Conservation (phyloP, 257 asterid genomes). For the Solanum lignicaule region DNA sequence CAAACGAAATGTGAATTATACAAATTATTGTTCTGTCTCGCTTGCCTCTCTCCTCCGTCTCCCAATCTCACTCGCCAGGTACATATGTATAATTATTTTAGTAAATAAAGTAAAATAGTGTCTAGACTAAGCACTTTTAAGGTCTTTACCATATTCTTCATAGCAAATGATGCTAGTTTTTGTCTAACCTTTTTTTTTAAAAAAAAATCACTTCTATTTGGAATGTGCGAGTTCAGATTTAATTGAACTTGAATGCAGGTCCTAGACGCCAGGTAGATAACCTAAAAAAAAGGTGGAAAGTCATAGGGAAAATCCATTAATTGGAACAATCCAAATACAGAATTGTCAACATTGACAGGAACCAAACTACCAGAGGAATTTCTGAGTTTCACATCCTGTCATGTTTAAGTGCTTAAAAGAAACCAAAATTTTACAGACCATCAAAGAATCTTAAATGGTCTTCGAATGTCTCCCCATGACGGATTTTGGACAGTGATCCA, state of each 20-base stretch:
- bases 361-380: neutral
- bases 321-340: neutral
- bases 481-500: slow-evolving; percentile 65
- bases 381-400: neutral
- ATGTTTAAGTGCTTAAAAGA: neutral
- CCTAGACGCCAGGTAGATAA: neutral
- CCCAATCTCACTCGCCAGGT: too few species aligned
- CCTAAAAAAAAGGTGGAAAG: neutral
- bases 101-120: neutral
- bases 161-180: neutral
- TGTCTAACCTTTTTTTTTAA: neutral
- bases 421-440: slow-evolving; percentile 32
- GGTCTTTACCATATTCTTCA: neutral
- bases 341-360: neutral
- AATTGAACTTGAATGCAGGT: neutral
- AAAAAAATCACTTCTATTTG: neutral
- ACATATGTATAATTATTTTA: too few species aligned
- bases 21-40: too few species aligned
- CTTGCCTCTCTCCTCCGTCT: too few species aligned
- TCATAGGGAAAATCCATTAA: neutral
- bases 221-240: neutral
- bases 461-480: slow-evolving; percentile 76
- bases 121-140: neutral
- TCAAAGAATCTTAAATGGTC: slow-evolving; percentile 75
- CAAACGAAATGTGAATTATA: too few species aligned